These are phyloP conservation scores for Candida takata DNA, from an alignment of 805 yeast species.

Conservation along the genomic window DNA sequence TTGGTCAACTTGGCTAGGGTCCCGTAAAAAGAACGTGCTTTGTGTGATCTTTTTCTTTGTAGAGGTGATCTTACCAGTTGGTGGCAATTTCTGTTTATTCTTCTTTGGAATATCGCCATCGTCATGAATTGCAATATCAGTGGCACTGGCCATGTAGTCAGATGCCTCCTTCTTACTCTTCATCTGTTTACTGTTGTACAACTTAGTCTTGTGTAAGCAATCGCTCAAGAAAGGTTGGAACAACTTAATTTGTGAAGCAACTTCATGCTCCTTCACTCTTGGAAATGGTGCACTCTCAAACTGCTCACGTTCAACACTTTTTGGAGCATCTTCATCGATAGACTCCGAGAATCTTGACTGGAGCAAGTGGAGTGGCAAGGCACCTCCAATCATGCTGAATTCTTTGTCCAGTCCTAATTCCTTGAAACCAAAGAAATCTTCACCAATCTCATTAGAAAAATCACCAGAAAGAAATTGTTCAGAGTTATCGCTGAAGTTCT, in stretches of 20 bases:
- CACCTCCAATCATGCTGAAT: constrained; percentile 71
- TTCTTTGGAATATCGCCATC: constrained; percentile 83
- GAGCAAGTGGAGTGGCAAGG: constrained; percentile 84
- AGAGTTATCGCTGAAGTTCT: constrained; percentile 79
- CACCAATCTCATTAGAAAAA: constrained; percentile 88
- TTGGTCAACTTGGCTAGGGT: constrained; percentile 6
- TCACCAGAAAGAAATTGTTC: constrained; percentile 95
- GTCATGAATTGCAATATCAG: constrained; percentile 54
- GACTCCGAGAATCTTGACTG: constrained; percentile 68
- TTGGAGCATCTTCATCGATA: constrained; percentile 35
- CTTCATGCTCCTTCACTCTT: constrained; percentile 43
- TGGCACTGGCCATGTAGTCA: constrained; percentile 26
- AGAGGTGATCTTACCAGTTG: constrained; percentile 76
- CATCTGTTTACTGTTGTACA: constrained; percentile 32
- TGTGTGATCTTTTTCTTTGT: constrained; percentile 57
- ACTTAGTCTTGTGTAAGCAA: constrained; percentile 35
- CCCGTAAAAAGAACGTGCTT: constrained; percentile 46
- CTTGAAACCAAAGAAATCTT: constrained; percentile 95
- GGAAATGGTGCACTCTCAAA: constrained; percentile 49
- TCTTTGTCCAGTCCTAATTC: constrained; percentile 93
- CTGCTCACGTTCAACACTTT: constrained; percentile 56
- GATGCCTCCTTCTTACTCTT: constrained; percentile 20
- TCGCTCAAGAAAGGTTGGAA: constrained; percentile 48
- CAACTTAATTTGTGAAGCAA: constrained; percentile 48
- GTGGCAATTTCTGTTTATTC: constrained; percentile 73